A percentile compares a stretch with the other conserved stretches of the same genome.
These are phyloP conservation scores for Rhodotorula taiwanensis DNA, from an alignment of 768 basidiomycete species.

Conservation along the genomic window DNA sequence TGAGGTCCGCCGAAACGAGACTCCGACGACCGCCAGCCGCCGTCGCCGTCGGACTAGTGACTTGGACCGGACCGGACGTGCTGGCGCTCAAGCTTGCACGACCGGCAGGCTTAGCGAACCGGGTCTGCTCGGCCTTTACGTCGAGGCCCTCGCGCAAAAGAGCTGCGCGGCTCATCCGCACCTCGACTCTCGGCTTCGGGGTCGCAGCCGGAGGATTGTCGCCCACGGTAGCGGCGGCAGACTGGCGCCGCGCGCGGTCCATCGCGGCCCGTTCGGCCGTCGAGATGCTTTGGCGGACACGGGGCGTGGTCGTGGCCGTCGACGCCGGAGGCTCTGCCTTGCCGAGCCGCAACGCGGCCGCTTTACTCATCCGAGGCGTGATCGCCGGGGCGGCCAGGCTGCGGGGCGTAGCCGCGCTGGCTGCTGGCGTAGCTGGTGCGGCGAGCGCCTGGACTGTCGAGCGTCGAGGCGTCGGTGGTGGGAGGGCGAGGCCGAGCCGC, in stretches of 20 bases:
- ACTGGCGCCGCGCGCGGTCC: background rate
- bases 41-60: background rate
- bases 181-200: background rate
- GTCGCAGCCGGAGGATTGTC: background rate
- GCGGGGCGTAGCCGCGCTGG: conserved; percentile 5
- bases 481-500: conserved; percentile 23
- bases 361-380: conserved; percentile 8
- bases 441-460: background rate
- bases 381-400: conserved; percentile 22
- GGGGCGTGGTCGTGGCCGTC: background rate
- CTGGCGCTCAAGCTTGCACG: background rate
- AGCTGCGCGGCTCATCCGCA: conserved; percentile 21
- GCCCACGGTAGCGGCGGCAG: background rate
- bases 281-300: conserved; percentile 18
- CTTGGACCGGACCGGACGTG: background rate
- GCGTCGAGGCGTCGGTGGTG: conserved; percentile 4
- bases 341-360: conserved; percentile 10
- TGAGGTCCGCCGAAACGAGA: conserved; percentile 4
- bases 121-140: background rate
- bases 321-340: too few species aligned
- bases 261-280: conserved; percentile 27
- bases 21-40: background rate
- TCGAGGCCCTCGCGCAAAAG: conserved; percentile 9
- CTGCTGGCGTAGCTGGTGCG: background rate
- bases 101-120: background rate